A percentile compares a stretch with the other conserved stretches of the same genome.
Evolutionary conservation across 2,329 filamentous ascomycete genomes (phyloP).

Genomic region (Samsoniella hepiali): DNA sequence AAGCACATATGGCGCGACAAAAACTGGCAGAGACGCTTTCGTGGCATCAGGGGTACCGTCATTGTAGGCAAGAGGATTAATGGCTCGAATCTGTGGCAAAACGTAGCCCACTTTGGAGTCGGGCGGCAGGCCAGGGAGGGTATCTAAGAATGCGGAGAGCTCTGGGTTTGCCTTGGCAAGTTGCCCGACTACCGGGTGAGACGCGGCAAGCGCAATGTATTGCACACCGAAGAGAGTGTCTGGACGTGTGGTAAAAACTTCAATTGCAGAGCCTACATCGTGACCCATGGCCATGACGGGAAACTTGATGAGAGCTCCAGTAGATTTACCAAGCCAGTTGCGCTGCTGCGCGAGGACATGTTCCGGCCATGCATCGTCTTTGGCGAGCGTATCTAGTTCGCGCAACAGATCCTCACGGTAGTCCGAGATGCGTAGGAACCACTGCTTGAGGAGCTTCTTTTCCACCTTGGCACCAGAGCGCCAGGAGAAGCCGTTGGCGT

Average conservation of each 20-base stretch:
- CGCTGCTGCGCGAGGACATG: slow-evolving; percentile 78
- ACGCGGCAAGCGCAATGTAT: slow-evolving; percentile 74
- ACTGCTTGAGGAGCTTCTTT: slow-evolving; percentile 75
- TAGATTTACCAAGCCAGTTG: slow-evolving; percentile 83
- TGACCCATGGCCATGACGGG: slow-evolving; percentile 48
- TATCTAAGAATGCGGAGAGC: slow-evolving; percentile 66
- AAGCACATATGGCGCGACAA: slow-evolving; percentile 79
- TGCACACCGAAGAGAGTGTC: slow-evolving; percentile 87
- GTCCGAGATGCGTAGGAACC: slow-evolving; percentile 82
- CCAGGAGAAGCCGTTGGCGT: slow-evolving; percentile 81
- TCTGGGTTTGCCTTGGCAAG: slow-evolving; percentile 58
- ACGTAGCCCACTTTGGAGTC: slow-evolving; percentile 66
- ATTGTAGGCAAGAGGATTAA: slow-evolving; percentile 63
- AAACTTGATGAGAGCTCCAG: slow-evolving; percentile 70
- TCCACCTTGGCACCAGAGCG: slow-evolving; percentile 81
- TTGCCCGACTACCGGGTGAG: slow-evolving; percentile 64
- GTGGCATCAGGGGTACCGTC: slow-evolving; percentile 47
- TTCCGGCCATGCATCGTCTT: slow-evolving; percentile 72
- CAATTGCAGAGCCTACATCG: slow-evolving; percentile 47
- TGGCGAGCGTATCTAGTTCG: slow-evolving; percentile 64
- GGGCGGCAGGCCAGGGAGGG: slow-evolving; percentile 51
- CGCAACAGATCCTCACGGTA: slow-evolving; percentile 70
- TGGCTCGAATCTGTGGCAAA: slow-evolving; percentile 57
- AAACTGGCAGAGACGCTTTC: slow-evolving; percentile 65
- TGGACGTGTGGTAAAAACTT: slow-evolving; percentile 79